Percentiles rank a stretch among this genome's conserved stretches.
phyloP scores from a whole-genome alignment of 2,329 filamentous ascomycete genomes.

The Xylariaceae sp. region DNA sequence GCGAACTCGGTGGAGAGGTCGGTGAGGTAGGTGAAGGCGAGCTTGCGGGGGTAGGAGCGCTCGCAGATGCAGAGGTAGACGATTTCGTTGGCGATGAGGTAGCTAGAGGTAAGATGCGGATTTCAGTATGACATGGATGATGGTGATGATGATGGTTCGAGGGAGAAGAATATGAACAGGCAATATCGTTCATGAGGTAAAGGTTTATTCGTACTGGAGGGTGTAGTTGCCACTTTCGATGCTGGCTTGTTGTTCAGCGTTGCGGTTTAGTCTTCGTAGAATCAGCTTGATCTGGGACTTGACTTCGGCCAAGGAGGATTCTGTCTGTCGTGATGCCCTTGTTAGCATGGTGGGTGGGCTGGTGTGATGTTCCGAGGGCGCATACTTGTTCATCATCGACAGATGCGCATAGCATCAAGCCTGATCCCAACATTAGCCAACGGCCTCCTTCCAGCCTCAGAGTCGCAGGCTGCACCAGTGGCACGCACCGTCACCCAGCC shows the following conservation, averaged over 20 bases:
- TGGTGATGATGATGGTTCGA: no score
- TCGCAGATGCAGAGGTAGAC: slow-evolving; percentile 95
- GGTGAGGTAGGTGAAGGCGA: slow-evolving; percentile 95
- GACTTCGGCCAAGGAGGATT: slow-evolving; percentile 76
- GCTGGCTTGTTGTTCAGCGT: slow-evolving; percentile 83
- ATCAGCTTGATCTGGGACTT: slow-evolving; percentile 90
- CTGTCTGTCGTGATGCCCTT: slow-evolving; percentile 46
- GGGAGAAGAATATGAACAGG: neutral
- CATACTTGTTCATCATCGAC: slow-evolving; percentile 75
- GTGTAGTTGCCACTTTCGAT: slow-evolving; percentile 82
- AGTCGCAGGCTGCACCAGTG: slow-evolving; percentile 6
- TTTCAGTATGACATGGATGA: neutral
- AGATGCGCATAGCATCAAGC: slow-evolving; percentile 90
- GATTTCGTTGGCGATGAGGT: slow-evolving; percentile 77
- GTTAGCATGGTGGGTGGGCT: no score
- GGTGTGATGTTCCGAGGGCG: no score
- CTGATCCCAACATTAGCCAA: slow-evolving; percentile 39
- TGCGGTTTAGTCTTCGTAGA: slow-evolving; percentile 80
- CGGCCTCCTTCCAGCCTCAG: no score
- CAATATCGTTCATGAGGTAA: no score
- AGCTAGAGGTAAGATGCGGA: slow-evolving; percentile 45
- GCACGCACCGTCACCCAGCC: slow-evolving; percentile 70
- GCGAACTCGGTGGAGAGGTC: slow-evolving; percentile 90
- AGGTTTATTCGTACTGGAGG: slow-evolving; percentile 63
- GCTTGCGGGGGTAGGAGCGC: slow-evolving; percentile 90